Base-by-base conservation (phyloP, 2,329 filamentous ascomycete species). In the Colletotrichum chlorophyti region DNA sequence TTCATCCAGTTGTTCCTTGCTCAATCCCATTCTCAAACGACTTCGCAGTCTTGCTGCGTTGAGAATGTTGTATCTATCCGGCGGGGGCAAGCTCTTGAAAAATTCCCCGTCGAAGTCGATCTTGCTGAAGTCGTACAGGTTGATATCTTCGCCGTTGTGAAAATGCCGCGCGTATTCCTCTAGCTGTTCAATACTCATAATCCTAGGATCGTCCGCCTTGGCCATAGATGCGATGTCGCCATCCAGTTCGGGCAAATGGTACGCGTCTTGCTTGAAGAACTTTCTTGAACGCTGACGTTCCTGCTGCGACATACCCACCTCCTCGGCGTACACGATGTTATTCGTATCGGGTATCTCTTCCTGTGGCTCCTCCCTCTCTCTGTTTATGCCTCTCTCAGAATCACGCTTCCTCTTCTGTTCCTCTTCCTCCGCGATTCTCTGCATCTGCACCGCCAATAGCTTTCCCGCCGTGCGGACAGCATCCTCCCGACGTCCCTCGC, bases 91-190 rank as follows among this genome's bases (percentile, higher is more conserved):
- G 70, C 92, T 97, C 71, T 90, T 86, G 76, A 99, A 99, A 74
- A 99, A 99, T 11, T 94, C 87, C 64, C 93, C 91, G 64, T 98
- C 91, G 68, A 98, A 99, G 70, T 99, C 95, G 66, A 99, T 99
- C 75, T 98, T 98, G 69, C 91, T 96, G 70, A 99, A 99, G 74
- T 98, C 94, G 74, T 98, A 98, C 5, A 93, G 75, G 64, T 89
- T 88, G 66, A 98, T 90, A 70, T 98, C 94, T 73, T 98, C 93
- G 52, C 95, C 95, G 60, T 86, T 87, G 67, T 97, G 86, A 68
- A 98, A 98, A 63, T 98, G 93, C 48, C 89, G 83, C 3, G 96
- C 94, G 70, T 99, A 99, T 64, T 94, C 89, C 74, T 98, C 92
- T 58, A 99, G 77, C 70, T 99, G 94, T 68, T 96, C 92, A 21